These are phyloP conservation scores for Atalantia buxifolia DNA, from an alignment of 345 rosid species.

Conservation along the genomic window DNA sequence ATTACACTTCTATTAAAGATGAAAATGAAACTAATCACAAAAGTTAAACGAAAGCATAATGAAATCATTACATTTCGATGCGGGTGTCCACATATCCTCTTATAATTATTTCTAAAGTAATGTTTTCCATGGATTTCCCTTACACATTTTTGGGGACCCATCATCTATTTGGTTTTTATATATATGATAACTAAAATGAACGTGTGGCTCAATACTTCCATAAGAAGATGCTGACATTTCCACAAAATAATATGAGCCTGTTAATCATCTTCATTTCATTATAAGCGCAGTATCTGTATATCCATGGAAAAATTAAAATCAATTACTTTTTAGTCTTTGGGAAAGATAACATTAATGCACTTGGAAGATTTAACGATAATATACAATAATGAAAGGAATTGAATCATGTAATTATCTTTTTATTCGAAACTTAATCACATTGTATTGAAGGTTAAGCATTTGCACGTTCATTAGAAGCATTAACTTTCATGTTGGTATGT, in stretches of 20 bases:
- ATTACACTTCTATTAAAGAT: neutral
- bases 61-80: conserved; percentile 22
- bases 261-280: conserved; percentile 28
- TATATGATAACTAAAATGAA: conserved; percentile 20
- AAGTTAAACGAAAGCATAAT: conserved; percentile 6
- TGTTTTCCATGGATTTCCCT: conserved; percentile 13
- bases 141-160: conserved; percentile 18
- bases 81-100: conserved; percentile 18
- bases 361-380: neutral
- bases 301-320: conserved; percentile 4
- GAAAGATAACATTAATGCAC: neutral
- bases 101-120: conserved; percentile 26
- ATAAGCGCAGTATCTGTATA: conserved; percentile 11
- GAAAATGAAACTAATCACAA: conserved; percentile 11
- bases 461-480: neutral
- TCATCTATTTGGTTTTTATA: neutral
- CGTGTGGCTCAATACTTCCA: conserved; percentile 26
- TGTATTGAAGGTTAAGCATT: conserved; percentile 29
- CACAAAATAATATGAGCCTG: neutral
- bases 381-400: conserved; percentile 14
- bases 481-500: neutral
- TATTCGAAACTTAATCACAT: conserved; percentile 17
- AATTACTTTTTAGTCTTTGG: neutral
- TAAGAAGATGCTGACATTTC: neutral
- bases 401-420: conserved; percentile 15